Base-by-base conservation (phyloP, 257 asterid genomes). In the Nicotiana otophora region DNA sequence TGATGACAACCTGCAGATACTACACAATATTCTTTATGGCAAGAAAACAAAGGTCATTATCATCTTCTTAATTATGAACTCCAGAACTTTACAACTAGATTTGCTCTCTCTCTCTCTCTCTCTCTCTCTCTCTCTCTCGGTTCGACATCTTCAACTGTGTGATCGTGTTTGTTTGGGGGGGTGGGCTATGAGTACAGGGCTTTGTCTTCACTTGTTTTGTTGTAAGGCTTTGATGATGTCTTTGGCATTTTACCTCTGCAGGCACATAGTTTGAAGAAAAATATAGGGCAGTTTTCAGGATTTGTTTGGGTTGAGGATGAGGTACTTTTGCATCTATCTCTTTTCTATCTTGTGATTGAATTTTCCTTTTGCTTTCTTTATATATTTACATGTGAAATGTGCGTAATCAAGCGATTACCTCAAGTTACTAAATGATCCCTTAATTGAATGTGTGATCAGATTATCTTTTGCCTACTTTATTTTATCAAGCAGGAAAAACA, bases 1-100 rank as follows among this genome's bases (percentile, higher is more conserved):
- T 53, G 98, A 94, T 88, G 98, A 93, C 84, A 94, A 87, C 84
- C 92, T 96, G 81, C 97, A 92, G 89, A 88, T 90, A 78, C 98
- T 96, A 61, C 99, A 96, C 85, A 81, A 87, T 77, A 90, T 96
- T 87, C 95, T 96, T 66, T 96, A 88, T 90, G 98, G 98, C 78
- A 94, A 93, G 88, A 94, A 90, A 90, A 82, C 95, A 23, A 93
- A 92, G 97, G 99, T 96, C 46, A 46, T 51, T n/a, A 20, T 80
- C 31, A 10, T 74, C 9, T 74, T 74, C 42, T 48, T 74, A 48
- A 23, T 4, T 26, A 15, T 39, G 53, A 74, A 48, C 42, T 51
- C 26, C 17, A 0, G 63, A 74, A 7, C 23, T 2, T 74, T 74
- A 23, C 28, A 74, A 14, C 42, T 74, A 23, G 42, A 74, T 42